These are phyloP conservation scores for Metschnikowia matae DNA, from an alignment of 805 yeast species.

Conservation along the genomic window DNA sequence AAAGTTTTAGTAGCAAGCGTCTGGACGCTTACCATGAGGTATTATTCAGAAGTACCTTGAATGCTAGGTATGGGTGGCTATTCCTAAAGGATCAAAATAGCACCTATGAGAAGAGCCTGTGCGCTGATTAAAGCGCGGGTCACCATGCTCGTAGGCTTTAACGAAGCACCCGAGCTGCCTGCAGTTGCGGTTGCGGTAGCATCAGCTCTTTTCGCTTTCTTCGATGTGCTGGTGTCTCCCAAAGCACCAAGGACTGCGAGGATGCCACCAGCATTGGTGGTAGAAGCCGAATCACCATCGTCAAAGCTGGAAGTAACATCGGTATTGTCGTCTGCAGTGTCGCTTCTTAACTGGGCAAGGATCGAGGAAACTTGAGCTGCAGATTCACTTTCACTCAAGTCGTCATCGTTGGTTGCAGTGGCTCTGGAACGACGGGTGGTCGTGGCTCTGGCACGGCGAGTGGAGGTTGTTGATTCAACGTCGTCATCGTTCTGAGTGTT, in stretches of 20 bases:
- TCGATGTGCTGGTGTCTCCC: constrained; percentile 6
- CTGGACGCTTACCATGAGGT: neutral
- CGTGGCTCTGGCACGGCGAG: neutral
- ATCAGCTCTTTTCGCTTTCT: constrained; percentile 1
- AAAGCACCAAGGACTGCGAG: constrained; percentile 7
- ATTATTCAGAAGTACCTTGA: neutral
- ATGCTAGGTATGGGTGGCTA: constrained; percentile 3
- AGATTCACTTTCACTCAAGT: constrained; percentile 2
- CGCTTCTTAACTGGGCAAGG: constrained; percentile 11
- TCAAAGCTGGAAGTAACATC: neutral
- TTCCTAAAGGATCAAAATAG: constrained; percentile 4
- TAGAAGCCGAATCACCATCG: neutral
- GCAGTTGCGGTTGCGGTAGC: constrained; percentile 1
- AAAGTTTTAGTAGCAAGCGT: neutral
- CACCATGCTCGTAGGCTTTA: neutral
- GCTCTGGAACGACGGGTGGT: neutral
- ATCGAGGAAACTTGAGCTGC: constrained; percentile 14
- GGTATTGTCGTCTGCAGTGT: neutral
- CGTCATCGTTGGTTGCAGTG: neutral
- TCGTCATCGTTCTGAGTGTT: neutral
- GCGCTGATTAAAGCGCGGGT: constrained; percentile 5
- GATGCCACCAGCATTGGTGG: constrained; percentile 1
- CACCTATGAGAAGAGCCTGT: constrained; percentile 7
- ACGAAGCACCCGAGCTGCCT: constrained; percentile 1
- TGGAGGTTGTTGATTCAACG: neutral